phyloP scores from a whole-genome alignment of 179 eudicot genomes.

The Beta corolliflora region DNA sequence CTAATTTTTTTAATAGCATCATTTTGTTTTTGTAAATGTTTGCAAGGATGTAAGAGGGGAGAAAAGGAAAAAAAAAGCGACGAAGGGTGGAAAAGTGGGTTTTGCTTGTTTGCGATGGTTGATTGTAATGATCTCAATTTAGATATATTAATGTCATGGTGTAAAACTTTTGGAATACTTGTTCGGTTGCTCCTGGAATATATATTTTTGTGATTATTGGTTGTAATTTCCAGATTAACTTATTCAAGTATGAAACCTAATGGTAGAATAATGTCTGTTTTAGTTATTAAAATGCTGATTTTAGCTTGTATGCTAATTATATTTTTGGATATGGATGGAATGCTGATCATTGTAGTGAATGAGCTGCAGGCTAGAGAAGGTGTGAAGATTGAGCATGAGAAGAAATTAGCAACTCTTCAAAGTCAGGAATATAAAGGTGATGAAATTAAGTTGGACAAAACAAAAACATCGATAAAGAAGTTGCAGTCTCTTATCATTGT shows the following conservation, averaged over 20 bases:
- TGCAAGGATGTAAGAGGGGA: background rate
- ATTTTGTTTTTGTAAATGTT: background rate
- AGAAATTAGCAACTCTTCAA: conserved; percentile 77
- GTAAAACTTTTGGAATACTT: background rate
- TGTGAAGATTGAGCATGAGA: conserved; percentile 90
- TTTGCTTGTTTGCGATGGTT: background rate
- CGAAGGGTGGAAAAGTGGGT: background rate
- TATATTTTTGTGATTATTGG: background rate
- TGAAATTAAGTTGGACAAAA: conserved; percentile 84
- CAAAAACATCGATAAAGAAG: conserved; percentile 76
- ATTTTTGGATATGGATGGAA: background rate
- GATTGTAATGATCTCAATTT: background rate
- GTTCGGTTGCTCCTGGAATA: background rate
- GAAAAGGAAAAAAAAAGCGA: background rate
- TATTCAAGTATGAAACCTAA: background rate
- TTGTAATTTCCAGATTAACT: background rate
- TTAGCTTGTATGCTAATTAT: background rate
- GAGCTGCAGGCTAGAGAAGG: conserved; percentile 83
- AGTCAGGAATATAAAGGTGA: conserved; percentile 85
- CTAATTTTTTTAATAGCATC: too few species aligned
- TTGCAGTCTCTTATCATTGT: conserved; percentile 82
- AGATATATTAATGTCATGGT: background rate
- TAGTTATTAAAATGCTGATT: conserved; percentile 3
- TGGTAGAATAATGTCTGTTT: background rate
- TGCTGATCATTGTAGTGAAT: conserved; percentile 16